Conservation (phyloP, 352 stramenopile species). For the Phytopythium sindhum region DNA sequence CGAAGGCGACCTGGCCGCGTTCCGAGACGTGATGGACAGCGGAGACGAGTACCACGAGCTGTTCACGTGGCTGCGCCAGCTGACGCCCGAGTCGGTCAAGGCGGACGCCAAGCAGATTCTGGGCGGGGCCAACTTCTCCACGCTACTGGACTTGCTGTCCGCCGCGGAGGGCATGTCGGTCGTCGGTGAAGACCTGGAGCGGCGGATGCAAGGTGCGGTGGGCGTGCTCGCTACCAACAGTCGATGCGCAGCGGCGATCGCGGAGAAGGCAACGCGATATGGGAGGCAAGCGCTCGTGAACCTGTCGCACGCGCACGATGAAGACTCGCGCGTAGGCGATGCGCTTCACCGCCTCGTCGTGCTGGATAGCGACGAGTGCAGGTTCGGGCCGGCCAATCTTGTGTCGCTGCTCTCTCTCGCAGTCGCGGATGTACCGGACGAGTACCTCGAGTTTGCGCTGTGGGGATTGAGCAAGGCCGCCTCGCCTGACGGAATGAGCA, state of each 20-base stretch:
- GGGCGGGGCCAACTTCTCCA: constrained; percentile 54
- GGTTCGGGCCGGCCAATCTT: constrained; percentile 65
- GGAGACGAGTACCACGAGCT: constrained; percentile 37
- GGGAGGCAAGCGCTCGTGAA: constrained; percentile 70
- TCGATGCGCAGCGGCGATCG: constrained; percentile 53
- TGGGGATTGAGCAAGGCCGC: constrained; percentile 55
- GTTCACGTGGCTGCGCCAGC: constrained; percentile 42
- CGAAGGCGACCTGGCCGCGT: background rate
- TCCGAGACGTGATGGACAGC: constrained; percentile 9
- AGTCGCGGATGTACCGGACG: constrained; percentile 48
- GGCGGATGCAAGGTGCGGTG: constrained; percentile 46
- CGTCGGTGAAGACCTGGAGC: constrained; percentile 39
- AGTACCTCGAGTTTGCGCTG: constrained; percentile 68
- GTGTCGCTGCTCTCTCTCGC: constrained; percentile 61
- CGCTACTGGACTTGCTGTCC: constrained; percentile 57
- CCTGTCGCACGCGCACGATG: constrained; percentile 42
- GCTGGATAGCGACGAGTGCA: constrained; percentile 31
- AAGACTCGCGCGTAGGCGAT: constrained; percentile 51
- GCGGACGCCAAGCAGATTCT: constrained; percentile 49
- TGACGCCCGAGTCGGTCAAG: constrained; percentile 23
- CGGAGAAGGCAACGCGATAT: constrained; percentile 56
- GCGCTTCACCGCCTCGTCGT: constrained; percentile 51
- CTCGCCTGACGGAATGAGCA: constrained; percentile 29
- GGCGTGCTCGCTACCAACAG: constrained; percentile 47
- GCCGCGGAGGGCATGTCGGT: constrained; percentile 23